A percentile compares a stretch with the other conserved stretches of the same genome.
Conservation (phyloP, 2,329 filamentous ascomycete species). For the Endoconidiophora polonica region DNA sequence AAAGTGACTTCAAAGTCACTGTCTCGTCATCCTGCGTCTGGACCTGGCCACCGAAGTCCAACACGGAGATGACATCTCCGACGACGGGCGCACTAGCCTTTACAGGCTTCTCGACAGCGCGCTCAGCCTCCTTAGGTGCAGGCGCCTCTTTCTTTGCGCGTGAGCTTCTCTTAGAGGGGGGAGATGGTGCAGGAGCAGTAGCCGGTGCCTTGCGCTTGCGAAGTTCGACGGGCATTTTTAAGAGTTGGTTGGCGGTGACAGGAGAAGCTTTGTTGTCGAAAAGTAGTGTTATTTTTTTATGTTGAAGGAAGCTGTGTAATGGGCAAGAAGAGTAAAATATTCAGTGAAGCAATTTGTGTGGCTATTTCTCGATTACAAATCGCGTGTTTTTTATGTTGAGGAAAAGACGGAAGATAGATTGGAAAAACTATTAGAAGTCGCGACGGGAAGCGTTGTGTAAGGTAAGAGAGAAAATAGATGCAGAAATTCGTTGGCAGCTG, state of each 20-base stretch:
- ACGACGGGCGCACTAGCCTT: slow-evolving; percentile 21
- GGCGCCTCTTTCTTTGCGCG: slow-evolving; percentile 21
- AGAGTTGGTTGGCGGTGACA: background rate
- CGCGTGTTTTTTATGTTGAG: background rate
- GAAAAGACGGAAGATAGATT: background rate
- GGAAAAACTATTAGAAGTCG: background rate
- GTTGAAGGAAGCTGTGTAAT: too few relatives aligned
- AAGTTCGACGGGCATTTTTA: slow-evolving; percentile 38
- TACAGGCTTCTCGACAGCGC: background rate
- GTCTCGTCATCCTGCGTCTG: slow-evolving; percentile 72
- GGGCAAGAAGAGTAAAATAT: too few relatives aligned
- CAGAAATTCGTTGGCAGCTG: background rate
- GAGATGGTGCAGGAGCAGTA: slow-evolving; percentile 28
- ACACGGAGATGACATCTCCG: slow-evolving; percentile 39
- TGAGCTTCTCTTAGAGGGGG: slow-evolving; percentile 22
- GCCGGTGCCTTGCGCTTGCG: slow-evolving; percentile 44
- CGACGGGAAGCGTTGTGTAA: background rate
- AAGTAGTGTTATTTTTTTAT: too few relatives aligned
- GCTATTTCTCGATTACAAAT: background rate
- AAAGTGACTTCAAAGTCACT: slow-evolving; percentile 62
- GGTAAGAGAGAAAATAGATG: slow-evolving; percentile 9
- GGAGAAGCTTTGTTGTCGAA: too few relatives aligned
- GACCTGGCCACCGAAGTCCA: slow-evolving; percentile 52
- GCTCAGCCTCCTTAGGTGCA: background rate
- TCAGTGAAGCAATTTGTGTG: too few relatives aligned